Conservation (phyloP, 2,329 filamentous ascomycete genomes). For the Onygenales sp. region DNA sequence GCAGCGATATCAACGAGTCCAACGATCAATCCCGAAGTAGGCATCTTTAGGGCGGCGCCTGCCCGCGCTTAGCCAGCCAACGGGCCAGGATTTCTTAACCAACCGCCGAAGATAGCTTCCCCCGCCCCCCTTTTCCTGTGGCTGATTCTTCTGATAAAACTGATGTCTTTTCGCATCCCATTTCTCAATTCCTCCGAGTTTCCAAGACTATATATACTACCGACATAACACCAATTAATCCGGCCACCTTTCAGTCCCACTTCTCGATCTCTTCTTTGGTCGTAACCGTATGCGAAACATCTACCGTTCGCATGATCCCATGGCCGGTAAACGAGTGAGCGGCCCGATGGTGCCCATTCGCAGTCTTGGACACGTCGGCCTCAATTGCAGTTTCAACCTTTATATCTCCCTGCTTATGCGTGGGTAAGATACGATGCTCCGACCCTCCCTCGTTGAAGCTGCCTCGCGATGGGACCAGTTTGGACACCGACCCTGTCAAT, state of each 20-base stretch:
- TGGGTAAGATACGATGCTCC: constrained; percentile 20
- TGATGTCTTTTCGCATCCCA: too few relatives aligned
- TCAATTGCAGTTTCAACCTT: constrained; percentile 20
- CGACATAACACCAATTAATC: too few relatives aligned
- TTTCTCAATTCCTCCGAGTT: too few relatives aligned
- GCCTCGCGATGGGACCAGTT: background rate
- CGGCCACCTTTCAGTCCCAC: background rate
- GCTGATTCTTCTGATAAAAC: too few relatives aligned
- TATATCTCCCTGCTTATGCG: constrained; percentile 17
- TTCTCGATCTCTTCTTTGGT: background rate
- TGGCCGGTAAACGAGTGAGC: constrained; percentile 9
- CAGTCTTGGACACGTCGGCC: constrained; percentile 5
- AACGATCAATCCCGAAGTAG: too few relatives aligned
- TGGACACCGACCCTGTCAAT: background rate
- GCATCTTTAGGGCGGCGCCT: too few relatives aligned
- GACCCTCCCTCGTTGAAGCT: constrained; percentile 10
- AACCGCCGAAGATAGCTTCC: too few relatives aligned
- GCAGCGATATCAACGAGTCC: too few relatives aligned
- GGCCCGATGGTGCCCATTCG: background rate
- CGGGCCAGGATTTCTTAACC: too few relatives aligned
- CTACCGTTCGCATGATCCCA: constrained; percentile 21
- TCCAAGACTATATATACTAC: too few relatives aligned
- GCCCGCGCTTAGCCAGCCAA: too few relatives aligned
- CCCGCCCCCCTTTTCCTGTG: too few relatives aligned
- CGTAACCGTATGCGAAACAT: constrained; percentile 16